These are phyloP conservation scores for Populus hybrid DNA, from an alignment of 441 rosid genomes.

Conservation along the genomic window DNA sequence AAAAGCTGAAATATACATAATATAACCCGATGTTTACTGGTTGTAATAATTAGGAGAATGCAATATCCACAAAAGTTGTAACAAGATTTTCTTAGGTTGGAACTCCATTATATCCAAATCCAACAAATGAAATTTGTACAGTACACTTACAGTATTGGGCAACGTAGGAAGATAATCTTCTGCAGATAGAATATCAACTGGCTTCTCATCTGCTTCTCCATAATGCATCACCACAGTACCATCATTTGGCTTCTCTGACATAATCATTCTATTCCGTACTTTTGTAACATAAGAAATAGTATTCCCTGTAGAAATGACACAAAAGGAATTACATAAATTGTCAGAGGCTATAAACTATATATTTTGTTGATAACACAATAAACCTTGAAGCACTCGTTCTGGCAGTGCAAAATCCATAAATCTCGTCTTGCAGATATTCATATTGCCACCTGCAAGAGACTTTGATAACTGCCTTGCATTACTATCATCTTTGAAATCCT, in stretches of 20 bases:
- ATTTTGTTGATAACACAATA: constrained; percentile 12
- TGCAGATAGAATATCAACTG: constrained; percentile 51
- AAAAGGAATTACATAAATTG: constrained; percentile 11
- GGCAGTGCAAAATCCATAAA: constrained; percentile 44
- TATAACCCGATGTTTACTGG: neutral
- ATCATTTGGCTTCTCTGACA: constrained; percentile 82
- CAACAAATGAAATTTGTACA: neutral
- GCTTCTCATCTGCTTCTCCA: constrained; percentile 69
- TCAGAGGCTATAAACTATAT: constrained; percentile 19
- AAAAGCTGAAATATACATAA: neutral
- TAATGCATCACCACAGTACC: constrained; percentile 83
- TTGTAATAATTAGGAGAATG: neutral
- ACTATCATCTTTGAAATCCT: constrained; percentile 63
- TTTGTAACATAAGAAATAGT: constrained; percentile 39
- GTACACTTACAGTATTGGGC: constrained; percentile 80
- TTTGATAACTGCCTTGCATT: constrained; percentile 51
- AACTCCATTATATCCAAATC: neutral
- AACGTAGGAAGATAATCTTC: constrained; percentile 78
- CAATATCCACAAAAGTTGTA: neutral
- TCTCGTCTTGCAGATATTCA: constrained; percentile 76
- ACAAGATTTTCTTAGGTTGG: neutral
- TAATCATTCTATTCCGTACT: constrained; percentile 49
- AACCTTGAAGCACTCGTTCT: constrained; percentile 72
- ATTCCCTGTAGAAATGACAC: constrained; percentile 41
- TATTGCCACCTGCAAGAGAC: constrained; percentile 77